Base-by-base conservation (phyloP, 2,329 filamentous ascomycete species). In the Colletotrichum sp. region DNA sequence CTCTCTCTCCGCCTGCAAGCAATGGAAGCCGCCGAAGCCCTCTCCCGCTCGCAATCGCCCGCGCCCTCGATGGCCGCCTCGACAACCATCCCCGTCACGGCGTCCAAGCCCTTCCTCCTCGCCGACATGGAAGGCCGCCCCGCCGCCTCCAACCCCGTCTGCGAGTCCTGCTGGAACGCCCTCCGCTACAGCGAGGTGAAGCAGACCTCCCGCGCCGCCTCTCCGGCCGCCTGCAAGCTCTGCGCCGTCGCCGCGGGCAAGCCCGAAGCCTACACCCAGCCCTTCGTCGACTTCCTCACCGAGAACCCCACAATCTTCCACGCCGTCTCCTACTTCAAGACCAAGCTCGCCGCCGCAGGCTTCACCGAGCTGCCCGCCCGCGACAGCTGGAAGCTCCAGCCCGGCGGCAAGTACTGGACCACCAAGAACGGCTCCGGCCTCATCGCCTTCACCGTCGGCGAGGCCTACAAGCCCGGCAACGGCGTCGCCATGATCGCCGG, bases 291-390 rank as follows among this genome's bases (percentile, higher is more conserved):
- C 68, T 99, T 98, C 83, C 91, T 99, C 87, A 94, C 93, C 60
- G 90, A 94, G 77, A 98, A 98, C 82, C 97, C 97, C 0, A 99
- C 97, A 10, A 92, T 98, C 63, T 99, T 98, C 84, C 97, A 99
- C 82, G 92, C 95, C 2, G 96, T 98, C 32, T 91, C 92, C 74
- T 92, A 95, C 80, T 95, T 98, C 83, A 92, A 93, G 81, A 88
- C 89, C 73, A 93, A 96, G 81, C 90, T 98, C 64, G 88, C 90
- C 77, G 89, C 91, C 52, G 88, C 92, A 49, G 96, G 95, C 60
- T 99, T 95, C 85, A 90, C 89, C 76, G 93, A 92, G 91, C 90
- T 96, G n/a, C 93, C 93, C 8, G 91, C 96, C 82, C 93, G 96
- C 64, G 93, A 96, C 77, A 88, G 90, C 75, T 99, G 97, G 97